Conservation (phyloP, 345 rosid species). For the Sisymbrium irio region DNA sequence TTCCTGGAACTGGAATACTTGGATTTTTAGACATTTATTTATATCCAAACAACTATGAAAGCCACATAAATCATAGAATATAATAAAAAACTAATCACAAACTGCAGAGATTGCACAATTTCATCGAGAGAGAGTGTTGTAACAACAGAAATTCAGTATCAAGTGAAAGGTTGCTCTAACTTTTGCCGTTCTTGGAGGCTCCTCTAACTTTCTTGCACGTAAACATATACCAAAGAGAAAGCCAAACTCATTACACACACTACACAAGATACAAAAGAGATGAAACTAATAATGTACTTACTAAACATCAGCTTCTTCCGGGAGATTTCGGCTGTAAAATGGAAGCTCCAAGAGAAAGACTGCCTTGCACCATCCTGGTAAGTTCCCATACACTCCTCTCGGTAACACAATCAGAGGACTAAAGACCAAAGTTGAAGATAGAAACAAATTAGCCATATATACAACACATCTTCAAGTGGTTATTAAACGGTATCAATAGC, state of each 20-base stretch:
- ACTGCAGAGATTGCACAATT: not conserved
- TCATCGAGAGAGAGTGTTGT: not conserved
- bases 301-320: conserved; percentile 53
- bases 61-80: not conserved
- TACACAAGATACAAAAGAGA: conserved; percentile 1
- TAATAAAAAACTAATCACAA: not conserved
- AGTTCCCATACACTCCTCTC: conserved; percentile 51
- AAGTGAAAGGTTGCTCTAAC: no score
- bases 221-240: not conserved
- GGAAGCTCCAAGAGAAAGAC: conserved; percentile 75
- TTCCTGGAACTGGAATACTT: not conserved
- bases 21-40: not conserved
- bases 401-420: conserved; percentile 89
- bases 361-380: conserved; percentile 73
- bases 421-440: conserved; percentile 16
- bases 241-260: conserved; percentile 10
- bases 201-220: conserved; percentile 24
- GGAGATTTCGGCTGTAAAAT: conserved; percentile 61
- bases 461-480: not conserved
- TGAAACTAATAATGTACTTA: conserved; percentile 40
- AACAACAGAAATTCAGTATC: not conserved
- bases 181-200: conserved; percentile 12
- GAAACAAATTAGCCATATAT: not conserved
- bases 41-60: not conserved
- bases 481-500: not conserved